Evolutionary conservation across 2,329 filamentous ascomycete genomes (phyloP).

Genomic region (Corinectria fuckeliana): DNA sequence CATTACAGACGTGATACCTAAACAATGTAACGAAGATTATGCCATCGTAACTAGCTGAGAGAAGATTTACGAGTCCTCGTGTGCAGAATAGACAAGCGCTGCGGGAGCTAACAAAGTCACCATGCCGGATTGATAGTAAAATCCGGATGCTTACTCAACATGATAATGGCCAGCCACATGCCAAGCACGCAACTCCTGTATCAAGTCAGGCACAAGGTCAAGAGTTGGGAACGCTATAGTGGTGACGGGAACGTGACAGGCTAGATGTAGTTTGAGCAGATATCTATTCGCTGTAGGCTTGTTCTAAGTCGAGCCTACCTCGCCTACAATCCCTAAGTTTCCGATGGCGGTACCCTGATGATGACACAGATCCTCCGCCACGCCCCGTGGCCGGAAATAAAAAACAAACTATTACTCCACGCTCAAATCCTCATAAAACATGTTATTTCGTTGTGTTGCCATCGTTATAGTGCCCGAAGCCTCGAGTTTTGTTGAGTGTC

Average conservation of each 20-base stretch:
- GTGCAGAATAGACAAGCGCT: background rate
- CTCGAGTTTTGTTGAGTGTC: conserved; percentile 10
- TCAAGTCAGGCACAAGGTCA: background rate
- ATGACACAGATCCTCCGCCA: conserved; percentile 1
- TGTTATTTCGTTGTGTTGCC: conserved; percentile 25
- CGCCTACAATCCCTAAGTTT: conserved; percentile 1
- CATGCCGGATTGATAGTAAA: background rate
- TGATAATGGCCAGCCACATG: background rate
- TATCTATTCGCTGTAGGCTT: background rate
- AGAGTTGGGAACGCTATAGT: background rate
- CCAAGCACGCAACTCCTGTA: background rate
- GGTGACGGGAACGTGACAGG: too few relatives aligned
- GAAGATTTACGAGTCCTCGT: background rate
- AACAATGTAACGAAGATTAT: too few relatives aligned
- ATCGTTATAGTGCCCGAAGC: conserved; percentile 15
- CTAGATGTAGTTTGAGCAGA: background rate
- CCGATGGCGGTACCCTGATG: background rate
- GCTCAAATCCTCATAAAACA: conserved; percentile 18
- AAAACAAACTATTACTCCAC: conserved; percentile 25
- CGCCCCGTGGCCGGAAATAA: conserved; percentile 4
- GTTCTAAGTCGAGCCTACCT: background rate
- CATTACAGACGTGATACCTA: too few relatives aligned
- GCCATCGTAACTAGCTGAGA: background rate
- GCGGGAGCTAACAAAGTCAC: too few relatives aligned
- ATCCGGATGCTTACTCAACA: background rate